Evolutionary conservation across 208 protist species (phyloP), one percentile per base, ranked within the genome.

Genomic region (Endotrypanum monterogeii): DNA sequence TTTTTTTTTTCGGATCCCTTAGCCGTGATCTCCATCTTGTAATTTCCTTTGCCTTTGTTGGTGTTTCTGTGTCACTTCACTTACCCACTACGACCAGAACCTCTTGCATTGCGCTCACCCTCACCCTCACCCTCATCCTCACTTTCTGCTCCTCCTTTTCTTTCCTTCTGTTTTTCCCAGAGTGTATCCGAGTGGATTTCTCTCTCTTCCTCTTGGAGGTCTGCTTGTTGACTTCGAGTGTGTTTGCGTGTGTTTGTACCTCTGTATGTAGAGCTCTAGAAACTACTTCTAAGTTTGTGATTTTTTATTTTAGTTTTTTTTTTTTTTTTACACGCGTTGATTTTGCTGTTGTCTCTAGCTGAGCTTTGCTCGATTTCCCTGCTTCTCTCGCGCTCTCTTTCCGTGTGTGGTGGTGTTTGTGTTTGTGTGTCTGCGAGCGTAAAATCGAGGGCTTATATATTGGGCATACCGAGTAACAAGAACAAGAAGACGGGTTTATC

Each of bases 391-490:
- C n/a, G n/a, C n/a, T 56, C 20, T 56, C 20, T 56, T 12, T 56
- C 20, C 7, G 57, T 62, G 57, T 37, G 25, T 41, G 57, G n/a
- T n/a, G 3, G 35, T 11, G 54, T 58, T 20, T 35, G 3, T 16
- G 14, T 35, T n/a, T 58, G 54, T 58, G 30, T 16, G 55, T 65
- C 6, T 65, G 39, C 8, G 39, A 67, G 35, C 39, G 37, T 25
- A 23, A 57, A 7, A 1, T 32, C 14, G 30, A 63, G 2, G 32
- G 41, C 20, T 4, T 25, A n/a, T 20, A 23, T 12, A 62, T 65
- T 46, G 58, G 58, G 58, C 58, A 65, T 65, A 35, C 58, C 23
- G 16, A 65, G 58, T n/a, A 20, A 9, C 41, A 51, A 54, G 18
- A 37, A 18, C 8, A n/a, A 52, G n/a, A 28, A 28, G 52, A 37